Evolutionary conservation across 192 early-diverging fungal species (phyloP), one percentile per base, ranked within the genome.

Genomic region (Mortierella hygrophila): DNA sequence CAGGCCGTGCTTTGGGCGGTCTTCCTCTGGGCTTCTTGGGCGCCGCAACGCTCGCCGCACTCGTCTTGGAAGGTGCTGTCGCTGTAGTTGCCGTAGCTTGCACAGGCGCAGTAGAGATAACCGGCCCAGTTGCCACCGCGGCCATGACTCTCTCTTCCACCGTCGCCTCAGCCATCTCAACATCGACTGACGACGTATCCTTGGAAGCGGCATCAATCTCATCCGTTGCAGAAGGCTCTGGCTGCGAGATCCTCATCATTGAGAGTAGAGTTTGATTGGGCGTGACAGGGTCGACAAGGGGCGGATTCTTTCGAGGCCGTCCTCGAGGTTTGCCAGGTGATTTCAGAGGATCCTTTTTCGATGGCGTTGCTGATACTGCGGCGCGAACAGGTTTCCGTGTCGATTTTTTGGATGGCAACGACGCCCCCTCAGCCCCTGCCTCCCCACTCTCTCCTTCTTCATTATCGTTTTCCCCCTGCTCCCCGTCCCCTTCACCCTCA

Each of bases 271-370:
- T 68, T 38, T 74, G 41, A 47, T 49, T 74, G 16, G 55, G 38
- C 8, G 74, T 6, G 32, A 32, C 38, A 21, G 54, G 29, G 18
- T 54, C 37, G 13, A 20, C 55, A 37, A 18, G 35, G 23, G 74
- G 40, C 21, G 55, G n/a, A 15, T 47, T 26, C 42, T 78, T 78
- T 38, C 38, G 77, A 37, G 72, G 60, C 4, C 72, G n/a, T 18
- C 79, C 79, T 54, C 65, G 65, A 15, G 72, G 44, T 57, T 69
- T 80, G n/a, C n/a, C 11, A 9, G 78, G 72, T 41, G 71, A 5
- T 37, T 4, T 26, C 26, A 47, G 35, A 10, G 37, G 8, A 13
- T 42, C 70, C 20, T 23, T 38, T 2, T 63, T 32, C 4, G 57
- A 1, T 23, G 29, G 63, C 11, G 29, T 13, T 65, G 29, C 29